Evolutionary conservation across 2,329 filamentous ascomycete species (phyloP).

Genomic region (Aspergillus quadricinctus): DNA sequence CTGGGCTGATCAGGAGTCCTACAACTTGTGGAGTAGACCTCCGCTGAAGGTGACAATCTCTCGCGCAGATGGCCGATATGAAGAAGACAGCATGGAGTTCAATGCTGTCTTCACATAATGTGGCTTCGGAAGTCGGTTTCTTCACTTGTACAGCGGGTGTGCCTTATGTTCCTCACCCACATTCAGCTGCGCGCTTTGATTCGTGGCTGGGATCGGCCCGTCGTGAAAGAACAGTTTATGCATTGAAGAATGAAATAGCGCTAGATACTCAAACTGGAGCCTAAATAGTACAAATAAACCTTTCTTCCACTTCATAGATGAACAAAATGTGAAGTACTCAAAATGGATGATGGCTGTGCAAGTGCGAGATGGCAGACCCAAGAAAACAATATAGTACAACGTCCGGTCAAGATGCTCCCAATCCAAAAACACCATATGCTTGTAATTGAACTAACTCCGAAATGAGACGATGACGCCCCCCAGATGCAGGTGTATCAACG

Average conservation of each 20-base stretch:
- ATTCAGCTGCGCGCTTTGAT: background rate
- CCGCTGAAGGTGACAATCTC: conserved; percentile 26
- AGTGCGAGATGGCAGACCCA: background rate
- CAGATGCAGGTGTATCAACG: background rate
- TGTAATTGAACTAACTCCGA: background rate
- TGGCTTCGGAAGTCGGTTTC: too few relatives aligned
- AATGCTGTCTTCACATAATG: too few relatives aligned
- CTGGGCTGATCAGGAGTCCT: conserved; percentile 29
- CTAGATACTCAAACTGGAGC: background rate
- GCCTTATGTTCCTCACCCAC: background rate
- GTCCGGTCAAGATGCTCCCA: background rate
- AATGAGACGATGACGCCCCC: background rate
- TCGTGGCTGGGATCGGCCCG: background rate
- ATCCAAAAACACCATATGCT: background rate
- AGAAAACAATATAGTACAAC: background rate
- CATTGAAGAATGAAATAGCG: background rate
- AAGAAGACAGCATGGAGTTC: background rate
- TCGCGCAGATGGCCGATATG: conserved; percentile 5
- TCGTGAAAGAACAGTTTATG: background rate
- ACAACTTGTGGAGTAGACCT: conserved; percentile 36
- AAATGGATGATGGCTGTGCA: background rate
- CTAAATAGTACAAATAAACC: background rate
- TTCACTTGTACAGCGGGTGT: too few relatives aligned
- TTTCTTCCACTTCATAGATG: background rate
- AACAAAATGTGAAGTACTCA: background rate